These are phyloP conservation scores for Chalciporus pseudorubinellus DNA, from an alignment of 768 basidiomycete species.

Conservation along the genomic window DNA sequence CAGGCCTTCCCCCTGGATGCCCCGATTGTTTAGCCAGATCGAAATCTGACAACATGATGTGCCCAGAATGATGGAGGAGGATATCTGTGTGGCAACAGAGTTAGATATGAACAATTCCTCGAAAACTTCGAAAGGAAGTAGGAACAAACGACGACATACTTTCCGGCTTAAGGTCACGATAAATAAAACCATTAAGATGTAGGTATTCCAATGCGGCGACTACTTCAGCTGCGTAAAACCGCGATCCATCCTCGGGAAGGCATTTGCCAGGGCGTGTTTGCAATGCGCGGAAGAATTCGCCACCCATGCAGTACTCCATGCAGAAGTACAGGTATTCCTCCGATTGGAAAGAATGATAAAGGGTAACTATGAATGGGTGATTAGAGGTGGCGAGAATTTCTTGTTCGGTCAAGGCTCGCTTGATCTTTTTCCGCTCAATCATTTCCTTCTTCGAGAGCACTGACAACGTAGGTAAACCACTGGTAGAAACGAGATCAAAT, in stretches of 20 bases:
- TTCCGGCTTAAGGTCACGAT: conserved; percentile 98
- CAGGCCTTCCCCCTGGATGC: conserved; percentile 81
- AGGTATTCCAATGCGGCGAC: conserved; percentile 97
- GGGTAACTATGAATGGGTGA: conserved; percentile 98
- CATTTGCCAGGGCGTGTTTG: conserved; percentile 97
- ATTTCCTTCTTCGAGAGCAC: conserved; percentile 99
- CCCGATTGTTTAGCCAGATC: conserved; percentile 96
- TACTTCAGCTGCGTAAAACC: conserved; percentile 99
- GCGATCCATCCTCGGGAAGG: conserved; percentile 89
- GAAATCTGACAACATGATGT: conserved; percentile 99
- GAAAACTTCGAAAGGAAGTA: not conserved
- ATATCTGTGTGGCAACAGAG: conserved; percentile 63
- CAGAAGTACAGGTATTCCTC: conserved; percentile 98
- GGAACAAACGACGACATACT: conserved; percentile 56
- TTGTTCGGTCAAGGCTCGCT: conserved; percentile 96
- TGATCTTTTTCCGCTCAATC: conserved; percentile 99
- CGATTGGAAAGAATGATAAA: conserved; percentile 99
- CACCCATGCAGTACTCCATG: conserved; percentile 99
- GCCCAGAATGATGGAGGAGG: conserved; percentile 93
- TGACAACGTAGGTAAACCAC: conserved; percentile 38
- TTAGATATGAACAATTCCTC: not conserved
- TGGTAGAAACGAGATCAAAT: conserved; percentile 2
- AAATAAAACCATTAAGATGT: conserved; percentile 99
- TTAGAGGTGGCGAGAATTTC: conserved; percentile 98
- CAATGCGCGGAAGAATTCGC: conserved; percentile 97